A percentile compares a stretch with the other conserved stretches of the same genome.
Evolutionary conservation across 257 asterid species (phyloP).

Genomic region (Haberlea rhodopensis): DNA sequence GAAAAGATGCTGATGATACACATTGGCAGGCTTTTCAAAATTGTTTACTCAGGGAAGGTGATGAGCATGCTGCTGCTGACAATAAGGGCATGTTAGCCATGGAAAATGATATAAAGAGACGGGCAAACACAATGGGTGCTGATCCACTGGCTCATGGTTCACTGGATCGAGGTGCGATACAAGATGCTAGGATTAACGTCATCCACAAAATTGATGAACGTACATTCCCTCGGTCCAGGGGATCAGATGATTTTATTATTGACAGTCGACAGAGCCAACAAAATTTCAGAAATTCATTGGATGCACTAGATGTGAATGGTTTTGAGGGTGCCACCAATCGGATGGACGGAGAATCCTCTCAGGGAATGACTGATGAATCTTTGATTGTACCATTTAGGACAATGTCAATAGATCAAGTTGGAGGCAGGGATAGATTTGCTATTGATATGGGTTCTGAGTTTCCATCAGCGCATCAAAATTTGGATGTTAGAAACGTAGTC

Average conservation of each 20-base stretch:
- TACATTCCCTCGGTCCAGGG: conserved; percentile 37
- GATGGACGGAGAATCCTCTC: conserved; percentile 44
- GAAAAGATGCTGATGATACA: conserved; percentile 54
- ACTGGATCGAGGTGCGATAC: conserved; percentile 39
- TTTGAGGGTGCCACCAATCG: conserved; percentile 38
- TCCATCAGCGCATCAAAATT: conserved; percentile 49
- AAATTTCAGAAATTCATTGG: conserved; percentile 45
- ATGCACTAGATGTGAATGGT: conserved; percentile 48
- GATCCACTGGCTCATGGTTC: conserved; percentile 57
- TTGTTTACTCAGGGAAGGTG: conserved; percentile 58
- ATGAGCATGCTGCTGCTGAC: conserved; percentile 48
- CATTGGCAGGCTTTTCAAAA: conserved; percentile 52
- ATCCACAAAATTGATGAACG: conserved; percentile 36
- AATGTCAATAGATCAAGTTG: conserved; percentile 53
- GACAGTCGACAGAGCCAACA: conserved; percentile 40
- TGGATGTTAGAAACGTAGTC: conserved; percentile 40
- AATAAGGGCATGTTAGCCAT: conserved; percentile 47
- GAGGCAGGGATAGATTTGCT: conserved; percentile 49
- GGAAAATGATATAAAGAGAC: conserved; percentile 61
- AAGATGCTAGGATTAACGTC: conserved; percentile 40
- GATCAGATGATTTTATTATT: conserved; percentile 55
- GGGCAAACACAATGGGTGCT: conserved; percentile 32
- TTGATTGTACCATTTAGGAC: conserved; percentile 80
- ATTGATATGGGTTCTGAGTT: conserved; percentile 75
- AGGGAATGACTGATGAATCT: conserved; percentile 65